These are phyloP conservation scores for Primulina tabacum DNA, from an alignment of 257 asterid species.

Conservation along the genomic window DNA sequence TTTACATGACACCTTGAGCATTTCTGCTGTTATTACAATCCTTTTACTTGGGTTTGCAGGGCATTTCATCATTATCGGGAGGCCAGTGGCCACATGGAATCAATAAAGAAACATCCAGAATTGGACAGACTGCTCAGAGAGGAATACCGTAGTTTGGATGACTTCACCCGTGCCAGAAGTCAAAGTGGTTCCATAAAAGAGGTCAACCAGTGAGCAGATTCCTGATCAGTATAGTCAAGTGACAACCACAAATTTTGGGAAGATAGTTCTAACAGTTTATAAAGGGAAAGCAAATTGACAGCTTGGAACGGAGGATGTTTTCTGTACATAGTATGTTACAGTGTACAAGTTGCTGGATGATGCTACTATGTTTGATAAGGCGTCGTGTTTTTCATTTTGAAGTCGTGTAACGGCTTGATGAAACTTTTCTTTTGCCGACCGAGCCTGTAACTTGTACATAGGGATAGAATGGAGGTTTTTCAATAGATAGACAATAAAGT, in stretches of 20 bases:
- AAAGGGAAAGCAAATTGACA: conserved; percentile 31
- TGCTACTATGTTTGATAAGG: background rate
- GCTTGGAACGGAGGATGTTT: conserved; percentile 27
- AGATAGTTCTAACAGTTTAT: conserved; percentile 31
- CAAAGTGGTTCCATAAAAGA: conserved; percentile 30
- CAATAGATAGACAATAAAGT: background rate
- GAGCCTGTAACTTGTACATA: background rate
- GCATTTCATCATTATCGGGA: conserved; percentile 77
- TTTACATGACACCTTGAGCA: background rate
- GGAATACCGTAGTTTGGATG: conserved; percentile 59
- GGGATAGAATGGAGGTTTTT: background rate
- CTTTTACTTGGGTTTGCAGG: conserved; percentile 40
- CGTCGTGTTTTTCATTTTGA: background rate
- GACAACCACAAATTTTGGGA: conserved; percentile 32
- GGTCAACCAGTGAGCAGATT: conserved; percentile 28
- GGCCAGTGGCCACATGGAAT: conserved; percentile 36
- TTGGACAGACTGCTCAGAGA: conserved; percentile 65
- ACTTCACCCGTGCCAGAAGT: conserved; percentile 58
- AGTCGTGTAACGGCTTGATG: background rate
- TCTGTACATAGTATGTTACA: conserved; percentile 30
- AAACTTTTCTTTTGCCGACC: background rate
- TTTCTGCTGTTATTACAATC: conserved; percentile 1
- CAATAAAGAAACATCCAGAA: conserved; percentile 59
- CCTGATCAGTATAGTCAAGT: conserved; percentile 20
- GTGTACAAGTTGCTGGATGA: conserved; percentile 1